Conservation (phyloP, 2,329 filamentous ascomycete species). For the Colletotrichum sp. region DNA sequence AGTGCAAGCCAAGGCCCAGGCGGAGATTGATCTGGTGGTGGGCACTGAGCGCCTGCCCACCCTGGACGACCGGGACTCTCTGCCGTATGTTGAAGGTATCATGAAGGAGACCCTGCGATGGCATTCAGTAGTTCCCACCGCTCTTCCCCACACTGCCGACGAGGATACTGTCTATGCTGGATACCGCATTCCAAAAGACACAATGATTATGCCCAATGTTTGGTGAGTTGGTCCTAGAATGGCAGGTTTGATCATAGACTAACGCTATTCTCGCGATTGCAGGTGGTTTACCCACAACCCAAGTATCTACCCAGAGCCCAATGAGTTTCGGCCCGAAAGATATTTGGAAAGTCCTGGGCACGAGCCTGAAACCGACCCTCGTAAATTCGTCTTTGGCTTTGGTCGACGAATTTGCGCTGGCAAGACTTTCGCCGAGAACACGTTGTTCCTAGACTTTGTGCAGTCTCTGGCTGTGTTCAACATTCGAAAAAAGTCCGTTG, state of each 20-base stretch:
- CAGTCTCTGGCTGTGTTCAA: conserved; percentile 51
- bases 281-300: conserved; percentile 63
- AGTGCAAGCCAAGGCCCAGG: conserved; percentile 49
- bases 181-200: conserved; percentile 9
- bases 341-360: conserved; percentile 26
- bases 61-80: conserved; percentile 48
- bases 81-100: conserved; percentile 59
- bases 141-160: conserved; percentile 38
- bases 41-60: conserved; percentile 50
- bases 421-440: conserved; percentile 17
- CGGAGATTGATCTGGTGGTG: conserved; percentile 56
- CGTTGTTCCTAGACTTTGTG: conserved; percentile 32
- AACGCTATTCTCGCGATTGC: fast-evolving
- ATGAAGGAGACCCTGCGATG: conserved; percentile 62
- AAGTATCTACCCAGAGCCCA: conserved; percentile 60
- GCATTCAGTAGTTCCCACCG: conserved; percentile 54
- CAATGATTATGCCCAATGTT: conserved; percentile 23
- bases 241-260: not conserved
- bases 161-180: conserved; percentile 13
- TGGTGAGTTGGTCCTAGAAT: conserved; percentile 9
- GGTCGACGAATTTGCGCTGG: conserved; percentile 24
- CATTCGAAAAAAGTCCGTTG: conserved; percentile 35
- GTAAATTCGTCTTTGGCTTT: conserved; percentile 15
- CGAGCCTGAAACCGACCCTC: conserved; percentile 2
- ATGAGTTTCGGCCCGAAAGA: conserved; percentile 35